Conservation (phyloP, 1,139 yeast species). For the Hansenula lynferdii region DNA sequence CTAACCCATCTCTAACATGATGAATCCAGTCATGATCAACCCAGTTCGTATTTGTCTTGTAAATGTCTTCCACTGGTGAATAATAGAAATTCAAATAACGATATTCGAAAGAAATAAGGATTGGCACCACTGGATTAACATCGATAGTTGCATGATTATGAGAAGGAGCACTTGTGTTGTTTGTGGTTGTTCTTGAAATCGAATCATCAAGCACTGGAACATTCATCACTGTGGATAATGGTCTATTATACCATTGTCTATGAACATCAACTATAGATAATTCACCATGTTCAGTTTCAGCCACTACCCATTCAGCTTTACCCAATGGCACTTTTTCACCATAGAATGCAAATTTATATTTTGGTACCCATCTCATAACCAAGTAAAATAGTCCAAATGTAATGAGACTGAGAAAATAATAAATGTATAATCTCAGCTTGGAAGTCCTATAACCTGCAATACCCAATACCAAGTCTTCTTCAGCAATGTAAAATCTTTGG, state of each 20-base stretch:
- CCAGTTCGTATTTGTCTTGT: slow-evolving; percentile 84
- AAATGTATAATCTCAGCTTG: slow-evolving; percentile 38
- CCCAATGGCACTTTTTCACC: slow-evolving; percentile 72
- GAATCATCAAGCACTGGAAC: slow-evolving; percentile 23
- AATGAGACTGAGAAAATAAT: slow-evolving; percentile 47
- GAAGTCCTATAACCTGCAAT: slow-evolving; percentile 82
- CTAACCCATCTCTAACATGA: slow-evolving; percentile 64
- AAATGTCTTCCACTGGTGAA: slow-evolving; percentile 83
- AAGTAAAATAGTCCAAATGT: slow-evolving; percentile 74
- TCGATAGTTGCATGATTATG: slow-evolving; percentile 12
- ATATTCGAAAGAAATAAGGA: slow-evolving; percentile 66
- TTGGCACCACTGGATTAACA: slow-evolving; percentile 44
- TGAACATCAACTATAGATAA: slow-evolving; percentile 54
- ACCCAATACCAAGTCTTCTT: slow-evolving; percentile 90
- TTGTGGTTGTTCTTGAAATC: slow-evolving; percentile 3
- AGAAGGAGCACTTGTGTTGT: slow-evolving; percentile 4
- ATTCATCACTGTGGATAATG: slow-evolving; percentile 63
- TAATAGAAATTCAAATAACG: slow-evolving; percentile 80
- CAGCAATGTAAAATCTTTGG: slow-evolving; percentile 89
- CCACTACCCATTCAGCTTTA: slow-evolving; percentile 85
- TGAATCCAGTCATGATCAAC: slow-evolving; percentile 72
- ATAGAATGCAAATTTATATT: slow-evolving; percentile 59
- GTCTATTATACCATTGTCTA: slow-evolving; percentile 60
- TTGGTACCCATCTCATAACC: slow-evolving; percentile 80
- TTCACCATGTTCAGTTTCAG: slow-evolving; percentile 93